Conservation (phyloP, 2,329 filamentous ascomycete genomes). For the Trichoderma sp. region DNA sequence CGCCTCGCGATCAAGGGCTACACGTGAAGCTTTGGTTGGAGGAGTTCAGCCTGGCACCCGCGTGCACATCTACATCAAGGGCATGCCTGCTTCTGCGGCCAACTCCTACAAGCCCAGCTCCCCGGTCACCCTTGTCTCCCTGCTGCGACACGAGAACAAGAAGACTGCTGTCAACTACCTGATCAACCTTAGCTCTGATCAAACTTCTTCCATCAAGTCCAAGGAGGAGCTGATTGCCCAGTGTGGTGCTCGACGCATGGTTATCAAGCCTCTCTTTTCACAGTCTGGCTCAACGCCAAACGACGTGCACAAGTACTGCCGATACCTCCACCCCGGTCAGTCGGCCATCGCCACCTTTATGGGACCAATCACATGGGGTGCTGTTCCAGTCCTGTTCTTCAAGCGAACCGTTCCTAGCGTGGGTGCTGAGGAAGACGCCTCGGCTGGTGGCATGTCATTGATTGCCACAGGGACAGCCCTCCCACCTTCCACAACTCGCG, state of each 20-base stretch:
- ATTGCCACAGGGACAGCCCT: slow-evolving; percentile 86
- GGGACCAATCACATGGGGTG: slow-evolving; percentile 88
- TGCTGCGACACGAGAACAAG: slow-evolving; percentile 94
- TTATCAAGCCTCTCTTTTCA: slow-evolving; percentile 89
- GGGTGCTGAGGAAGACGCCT: slow-evolving; percentile 42
- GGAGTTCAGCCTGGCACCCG: slow-evolving; percentile 81
- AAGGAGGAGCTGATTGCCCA: slow-evolving; percentile 93
- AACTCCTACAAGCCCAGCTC: slow-evolving; percentile 47
- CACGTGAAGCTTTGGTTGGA: slow-evolving; percentile 82
- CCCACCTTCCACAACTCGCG: slow-evolving; percentile 70
- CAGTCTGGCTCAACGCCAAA: slow-evolving; percentile 87
- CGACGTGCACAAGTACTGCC: slow-evolving; percentile 95
- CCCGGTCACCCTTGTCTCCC: slow-evolving; percentile 76
- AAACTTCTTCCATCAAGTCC: slow-evolving; percentile 73
- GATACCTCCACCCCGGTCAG: slow-evolving; percentile 86
- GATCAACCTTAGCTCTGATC: slow-evolving; percentile 78
- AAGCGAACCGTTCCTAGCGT: slow-evolving; percentile 53
- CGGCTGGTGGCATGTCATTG: slow-evolving; percentile 60
- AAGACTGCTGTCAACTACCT: slow-evolving; percentile 85
- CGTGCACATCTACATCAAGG: slow-evolving; percentile 73
- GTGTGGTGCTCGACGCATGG: slow-evolving; percentile 80
- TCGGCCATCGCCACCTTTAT: slow-evolving; percentile 87
- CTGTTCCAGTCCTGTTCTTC: slow-evolving; percentile 88
- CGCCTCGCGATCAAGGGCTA: slow-evolving; percentile 70
- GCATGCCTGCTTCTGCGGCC: slow-evolving; percentile 42